phyloP scores from a whole-genome alignment of 176 grass and related monocot species.

The Aegilops tauschii region DNA sequence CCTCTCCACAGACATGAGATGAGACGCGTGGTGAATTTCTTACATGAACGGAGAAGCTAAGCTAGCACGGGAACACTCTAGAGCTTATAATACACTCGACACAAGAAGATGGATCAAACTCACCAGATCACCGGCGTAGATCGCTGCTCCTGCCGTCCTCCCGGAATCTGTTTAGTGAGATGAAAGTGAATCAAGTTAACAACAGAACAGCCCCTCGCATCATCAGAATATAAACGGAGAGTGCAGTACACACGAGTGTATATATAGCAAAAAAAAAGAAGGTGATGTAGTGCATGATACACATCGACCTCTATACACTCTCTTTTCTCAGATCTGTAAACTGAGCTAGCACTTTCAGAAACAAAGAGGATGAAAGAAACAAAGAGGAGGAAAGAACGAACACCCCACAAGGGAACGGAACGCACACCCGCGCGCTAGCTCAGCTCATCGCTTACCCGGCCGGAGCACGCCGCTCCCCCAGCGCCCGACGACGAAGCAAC shows the following conservation, averaged over 20 bases:
- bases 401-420: neutral
- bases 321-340: neutral
- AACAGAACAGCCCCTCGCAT: neutral
- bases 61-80: neutral
- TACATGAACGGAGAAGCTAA: neutral
- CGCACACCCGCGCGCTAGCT: neutral
- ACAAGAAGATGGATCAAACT: neutral
- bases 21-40: neutral
- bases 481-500: neutral
- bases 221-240: too few species aligned
- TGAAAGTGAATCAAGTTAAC: neutral
- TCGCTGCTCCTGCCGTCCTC: neutral
- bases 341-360: neutral
- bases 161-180: constrained; percentile 27
- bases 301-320: too few species aligned
- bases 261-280: too few species aligned
- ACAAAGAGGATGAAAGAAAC: neutral
- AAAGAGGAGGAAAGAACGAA: neutral
- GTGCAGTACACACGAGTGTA: too few species aligned
- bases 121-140: neutral
- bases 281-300: too few species aligned
- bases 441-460: constrained; percentile 23
- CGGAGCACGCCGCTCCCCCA: neutral
- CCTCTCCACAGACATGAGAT: neutral
- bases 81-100: neutral